Evolutionary conservation across 2,329 filamentous ascomycete species (phyloP), one percentile per base, ranked within the genome.

Genomic region (Colletotrichum truncatum): DNA sequence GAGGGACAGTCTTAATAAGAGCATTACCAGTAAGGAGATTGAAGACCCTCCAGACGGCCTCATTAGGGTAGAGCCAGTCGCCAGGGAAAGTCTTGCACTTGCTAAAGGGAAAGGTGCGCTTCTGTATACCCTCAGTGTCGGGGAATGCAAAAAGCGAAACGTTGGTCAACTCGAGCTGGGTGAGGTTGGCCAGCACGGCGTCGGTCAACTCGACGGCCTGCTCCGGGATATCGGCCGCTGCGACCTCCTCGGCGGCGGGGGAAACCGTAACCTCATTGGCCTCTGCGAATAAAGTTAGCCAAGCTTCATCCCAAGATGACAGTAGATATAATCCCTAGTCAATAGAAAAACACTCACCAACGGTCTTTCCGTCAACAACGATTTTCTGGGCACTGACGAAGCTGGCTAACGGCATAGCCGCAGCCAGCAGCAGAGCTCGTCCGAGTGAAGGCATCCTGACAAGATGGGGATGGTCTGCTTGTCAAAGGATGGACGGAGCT

Each of bases 131-230:
- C 23, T 70, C 45, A 9, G 64, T 32, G 23, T 60, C 32, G 7
- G 65, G 72, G 43, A 80, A 80, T 10, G 66, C 46, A 54, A 80
- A 80, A 28, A 76, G 66, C 2, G 71, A 66, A n/a, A 78, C 69
- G 12, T 75, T 66, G 36, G 69, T 73, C 38, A 74, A 60, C 14
- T 76, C 72, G 16, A 72, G 61, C 5, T 69, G 59, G 3, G 75
- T 74, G 1, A 79, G 70, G 51, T 75, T 74, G 41, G 69, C 68
- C 23, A 80, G 65, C 4, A 75, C 72, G 6, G 69, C 69, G 12
- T 78, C 73, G 2, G 77, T 80, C 56, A 80, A 69, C 61, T 78
- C 73, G 26, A 75, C 67, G 8, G 60, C 60, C 43, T 77, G 71
- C 26, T 45, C 60, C 12, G 55, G 39, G 39, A 69, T 64, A 5